Evolutionary conservation across 306 rosid genomes (phyloP), one percentile per base, ranked within the genome.

Genomic region (Cajanus cajan): DNA sequence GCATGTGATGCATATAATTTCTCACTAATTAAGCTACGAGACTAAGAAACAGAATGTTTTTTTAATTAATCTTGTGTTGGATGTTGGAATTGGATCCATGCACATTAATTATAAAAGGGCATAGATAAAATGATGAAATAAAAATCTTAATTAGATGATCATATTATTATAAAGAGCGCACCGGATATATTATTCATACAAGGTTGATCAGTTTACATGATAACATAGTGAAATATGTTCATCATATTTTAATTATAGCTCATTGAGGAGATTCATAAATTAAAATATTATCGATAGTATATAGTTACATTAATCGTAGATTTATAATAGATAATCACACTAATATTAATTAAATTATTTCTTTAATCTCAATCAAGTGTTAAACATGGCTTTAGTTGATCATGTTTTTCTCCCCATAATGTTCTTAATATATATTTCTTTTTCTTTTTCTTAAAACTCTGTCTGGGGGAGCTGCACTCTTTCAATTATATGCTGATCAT

Each of bases 1-100:
- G 51, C 55, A 66, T 66, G 81, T 66, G 68, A 77, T 66, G 74
- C 39, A 31, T 55, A 36, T 63, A 64, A 57, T 3, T 37, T 9
- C 4, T 36, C 59, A 45, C 31, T 5, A 13, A 22, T 25, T 13
- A 74, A 74, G 8, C 18, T 25, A 74, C 28, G 71, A 31, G 43
- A 75, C 71, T 44, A 31, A 15, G 70, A 73, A 33, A 50, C 33
- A 69, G 21, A 36, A 18, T 13, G 8, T 12, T 36, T 11, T 71
- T 10, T 16, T 50, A 50, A 4, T 43, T 12, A 1, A 34, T 66
- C 44, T 36, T 43, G 6, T 43, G 25, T 45, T 54, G 52, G 39
- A 75, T 44, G 34, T 18, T 44, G 37, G 48, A 33, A 57, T 73
- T 57, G 41, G 24, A 73, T 39, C 21, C 52, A 54, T 36, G 34